A percentile compares a stretch with the other conserved stretches of the same genome.
Evolutionary conservation across 1,284 basidiomycete genomes (phyloP).

Genomic region (Taiwanofungus camphoratus): DNA sequence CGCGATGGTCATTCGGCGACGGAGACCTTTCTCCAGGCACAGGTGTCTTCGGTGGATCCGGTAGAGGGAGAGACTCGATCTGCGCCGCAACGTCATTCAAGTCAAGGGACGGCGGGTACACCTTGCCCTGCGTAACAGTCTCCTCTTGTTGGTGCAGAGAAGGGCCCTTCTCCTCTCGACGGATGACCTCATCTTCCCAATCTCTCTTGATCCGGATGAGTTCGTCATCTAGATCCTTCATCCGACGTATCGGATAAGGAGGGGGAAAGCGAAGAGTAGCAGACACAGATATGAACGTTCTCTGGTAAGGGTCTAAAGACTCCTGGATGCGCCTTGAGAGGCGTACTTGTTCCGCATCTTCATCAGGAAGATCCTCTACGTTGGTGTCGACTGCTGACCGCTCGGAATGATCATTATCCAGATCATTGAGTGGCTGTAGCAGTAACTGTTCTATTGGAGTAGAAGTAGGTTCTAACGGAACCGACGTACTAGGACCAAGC

Average conservation of each 20-base stretch:
- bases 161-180: slow-evolving; percentile 61
- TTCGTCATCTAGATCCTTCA: slow-evolving; percentile 82
- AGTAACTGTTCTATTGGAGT: neutral
- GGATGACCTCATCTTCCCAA: slow-evolving; percentile 82
- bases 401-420: slow-evolving; percentile 19
- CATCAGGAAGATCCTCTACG: slow-evolving; percentile 57
- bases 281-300: slow-evolving; percentile 86
- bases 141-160: slow-evolving; percentile 40
- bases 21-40: slow-evolving; percentile 26
- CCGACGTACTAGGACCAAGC: slow-evolving; percentile 9
- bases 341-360: slow-evolving; percentile 61
- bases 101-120: slow-evolving; percentile 25
- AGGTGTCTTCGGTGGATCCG: slow-evolving; percentile 43
- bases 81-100: slow-evolving; percentile 59
- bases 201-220: slow-evolving; percentile 60
- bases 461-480: slow-evolving; percentile 1
- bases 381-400: slow-evolving; percentile 12
- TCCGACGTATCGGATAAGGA: slow-evolving; percentile 78
- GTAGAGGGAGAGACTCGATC: slow-evolving; percentile 59
- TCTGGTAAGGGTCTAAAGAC: slow-evolving; percentile 76
- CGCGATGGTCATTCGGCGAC: slow-evolving; percentile 23
- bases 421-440: slow-evolving; percentile 9
- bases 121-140: slow-evolving; percentile 30
- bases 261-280: slow-evolving; percentile 87
- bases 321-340: slow-evolving; percentile 71